A percentile compares a stretch with the other conserved stretches of the same genome.
Evolutionary conservation across 495 filamentous ascomycete genomes (phyloP).

Genomic region (Xylaria sp.): DNA sequence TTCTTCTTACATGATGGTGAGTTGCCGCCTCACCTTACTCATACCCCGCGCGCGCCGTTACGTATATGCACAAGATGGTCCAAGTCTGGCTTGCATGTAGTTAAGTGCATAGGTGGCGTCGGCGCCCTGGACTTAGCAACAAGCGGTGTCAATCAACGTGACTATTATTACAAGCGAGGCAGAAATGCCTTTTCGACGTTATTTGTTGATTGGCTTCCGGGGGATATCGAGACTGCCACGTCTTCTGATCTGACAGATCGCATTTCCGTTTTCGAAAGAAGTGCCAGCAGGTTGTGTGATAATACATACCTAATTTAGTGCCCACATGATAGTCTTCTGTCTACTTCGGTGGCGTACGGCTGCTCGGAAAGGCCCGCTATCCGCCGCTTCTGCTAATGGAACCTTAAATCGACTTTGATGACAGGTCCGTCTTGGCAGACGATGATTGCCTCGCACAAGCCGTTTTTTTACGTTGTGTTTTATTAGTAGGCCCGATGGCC

Average conservation of each 20-base stretch:
- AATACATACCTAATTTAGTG: slow-evolving; percentile 7
- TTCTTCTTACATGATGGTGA: not conserved
- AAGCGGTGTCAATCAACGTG: slow-evolving; percentile 8
- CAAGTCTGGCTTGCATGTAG: slow-evolving; percentile 4
- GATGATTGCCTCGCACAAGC: not conserved
- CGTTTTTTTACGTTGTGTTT: not conserved
- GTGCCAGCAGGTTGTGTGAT: not conserved
- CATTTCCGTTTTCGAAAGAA: not conserved
- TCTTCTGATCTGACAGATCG: slow-evolving; percentile 20
- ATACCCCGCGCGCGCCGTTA: not conserved
- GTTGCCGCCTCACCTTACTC: not conserved
- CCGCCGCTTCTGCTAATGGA: slow-evolving; percentile 17
- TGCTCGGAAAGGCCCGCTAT: slow-evolving; percentile 23
- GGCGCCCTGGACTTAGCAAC: not conserved
- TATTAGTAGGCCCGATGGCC: not conserved
- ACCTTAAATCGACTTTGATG: slow-evolving; percentile 18
- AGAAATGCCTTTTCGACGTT: not conserved
- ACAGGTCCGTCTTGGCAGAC: slow-evolving; percentile 17
- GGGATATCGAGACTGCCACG: slow-evolving; percentile 9
- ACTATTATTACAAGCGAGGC: slow-evolving; percentile 1
- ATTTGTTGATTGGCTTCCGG: slow-evolving; percentile 8
- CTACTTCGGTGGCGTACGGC: slow-evolving; percentile 17
- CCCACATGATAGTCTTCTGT: slow-evolving; percentile 5
- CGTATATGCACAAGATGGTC: slow-evolving; percentile 4
- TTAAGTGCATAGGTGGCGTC: slow-evolving; percentile 4